Conservation (phyloP, 441 rosid genomes). For the Adansonia madagascariensis region DNA sequence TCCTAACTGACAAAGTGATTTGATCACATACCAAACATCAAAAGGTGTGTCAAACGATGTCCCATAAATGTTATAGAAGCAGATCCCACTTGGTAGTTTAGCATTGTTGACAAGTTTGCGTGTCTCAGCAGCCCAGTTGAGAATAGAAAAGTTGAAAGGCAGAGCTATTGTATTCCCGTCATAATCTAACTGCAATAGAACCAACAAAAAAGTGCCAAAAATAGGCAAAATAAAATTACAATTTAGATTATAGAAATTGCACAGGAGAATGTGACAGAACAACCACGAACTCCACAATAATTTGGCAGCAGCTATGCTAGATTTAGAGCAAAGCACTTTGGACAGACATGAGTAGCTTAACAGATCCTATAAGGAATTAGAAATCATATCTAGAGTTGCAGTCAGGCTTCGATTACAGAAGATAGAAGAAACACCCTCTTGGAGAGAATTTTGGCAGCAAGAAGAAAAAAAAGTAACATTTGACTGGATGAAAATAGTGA, state of each 20-base stretch:
- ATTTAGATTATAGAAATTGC: neutral
- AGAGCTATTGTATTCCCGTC: constrained; percentile 62
- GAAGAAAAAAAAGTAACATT: neutral
- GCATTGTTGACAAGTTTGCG: constrained; percentile 57
- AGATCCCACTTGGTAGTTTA: constrained; percentile 68
- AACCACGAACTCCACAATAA: neutral
- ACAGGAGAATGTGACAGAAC: neutral
- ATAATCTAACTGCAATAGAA: constrained; percentile 57
- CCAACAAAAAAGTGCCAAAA: neutral
- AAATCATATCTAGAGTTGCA: constrained; percentile 7
- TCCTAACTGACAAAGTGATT: constrained; percentile 7
- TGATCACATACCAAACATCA: constrained; percentile 68
- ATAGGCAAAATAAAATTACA: neutral
- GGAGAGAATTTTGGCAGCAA: neutral
- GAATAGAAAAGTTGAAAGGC: constrained; percentile 75
- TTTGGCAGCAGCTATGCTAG: neutral
- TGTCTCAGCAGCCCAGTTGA: constrained; percentile 72
- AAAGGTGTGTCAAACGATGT: constrained; percentile 78
- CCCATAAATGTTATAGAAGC: constrained; percentile 81
- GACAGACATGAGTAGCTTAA: constrained; percentile 5
- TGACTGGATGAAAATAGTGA: neutral
- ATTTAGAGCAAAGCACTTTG: neutral
- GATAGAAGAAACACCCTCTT: neutral
- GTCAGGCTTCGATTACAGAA: neutral
- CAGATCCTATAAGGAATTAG: neutral